Percentiles rank a stretch among this genome's conserved stretches.
Conservation (phyloP, 345 rosid genomes). For the Ricinus communis region DNA sequence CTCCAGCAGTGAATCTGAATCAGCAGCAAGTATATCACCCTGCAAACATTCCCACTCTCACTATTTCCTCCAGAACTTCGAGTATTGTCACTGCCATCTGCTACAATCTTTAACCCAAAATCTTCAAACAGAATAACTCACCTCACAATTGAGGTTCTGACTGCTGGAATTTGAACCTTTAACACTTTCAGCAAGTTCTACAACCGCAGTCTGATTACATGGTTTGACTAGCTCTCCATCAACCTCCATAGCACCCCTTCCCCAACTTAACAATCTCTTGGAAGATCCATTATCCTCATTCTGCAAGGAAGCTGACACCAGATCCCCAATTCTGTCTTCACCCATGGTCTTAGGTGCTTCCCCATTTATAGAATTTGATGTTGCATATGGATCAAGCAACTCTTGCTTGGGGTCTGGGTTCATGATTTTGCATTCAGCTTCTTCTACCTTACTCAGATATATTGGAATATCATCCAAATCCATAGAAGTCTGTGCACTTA, state of each 20-base stretch:
- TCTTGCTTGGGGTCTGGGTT: constrained; percentile 23
- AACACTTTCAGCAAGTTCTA: constrained; percentile 38
- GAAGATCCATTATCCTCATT: constrained; percentile 27
- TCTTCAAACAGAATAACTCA: constrained; percentile 49
- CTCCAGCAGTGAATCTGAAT: constrained; percentile 37
- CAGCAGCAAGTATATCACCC: constrained; percentile 39
- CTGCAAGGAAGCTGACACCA: constrained; percentile 33
- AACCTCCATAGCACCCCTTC: constrained; percentile 35
- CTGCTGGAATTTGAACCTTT: constrained; percentile 35
- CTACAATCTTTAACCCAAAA: constrained; percentile 37
- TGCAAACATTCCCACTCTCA: constrained; percentile 51
- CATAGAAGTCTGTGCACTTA: constrained; percentile 27
- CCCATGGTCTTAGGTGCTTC: constrained; percentile 25
- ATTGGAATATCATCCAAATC: constrained; percentile 28
- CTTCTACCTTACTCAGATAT: constrained; percentile 29
- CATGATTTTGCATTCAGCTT: constrained; percentile 12
- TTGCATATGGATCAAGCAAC: constrained; percentile 35
- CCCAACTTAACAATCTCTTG: constrained; percentile 22
- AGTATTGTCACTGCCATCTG: constrained; percentile 30
- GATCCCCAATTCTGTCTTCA: constrained; percentile 25
- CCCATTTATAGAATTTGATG: constrained; percentile 27
- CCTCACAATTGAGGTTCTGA: constrained; percentile 49
- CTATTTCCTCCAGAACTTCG: constrained; percentile 39
- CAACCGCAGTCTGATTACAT: constrained; percentile 36
- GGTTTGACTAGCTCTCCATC: constrained; percentile 41